These are phyloP conservation scores for Aspergillus novofumigatus DNA, from an alignment of 2,329 filamentous ascomycete species.

Conservation along the genomic window DNA sequence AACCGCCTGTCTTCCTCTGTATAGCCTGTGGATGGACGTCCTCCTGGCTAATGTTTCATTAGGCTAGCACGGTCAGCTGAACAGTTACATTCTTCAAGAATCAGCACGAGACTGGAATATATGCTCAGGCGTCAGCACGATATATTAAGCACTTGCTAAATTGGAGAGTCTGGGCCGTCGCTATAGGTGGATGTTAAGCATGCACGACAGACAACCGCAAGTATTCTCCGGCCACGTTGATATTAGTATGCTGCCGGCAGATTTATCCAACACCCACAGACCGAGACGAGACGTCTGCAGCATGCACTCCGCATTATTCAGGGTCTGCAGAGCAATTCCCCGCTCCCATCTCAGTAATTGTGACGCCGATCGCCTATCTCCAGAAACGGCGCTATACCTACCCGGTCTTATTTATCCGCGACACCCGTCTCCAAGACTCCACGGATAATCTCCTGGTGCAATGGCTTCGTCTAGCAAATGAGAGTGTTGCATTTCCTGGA, in stretches of 20 bases:
- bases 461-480: background rate
- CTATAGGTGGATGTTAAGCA: background rate
- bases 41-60: no score
- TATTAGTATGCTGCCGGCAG: background rate
- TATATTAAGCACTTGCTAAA: no score
- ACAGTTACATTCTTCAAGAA: no score
- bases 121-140: no score
- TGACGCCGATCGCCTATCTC: background rate
- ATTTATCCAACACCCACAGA: background rate
- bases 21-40: no score
- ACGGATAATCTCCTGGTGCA: background rate
- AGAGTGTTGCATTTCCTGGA: background rate
- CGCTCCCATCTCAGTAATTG: background rate
- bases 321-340: background rate
- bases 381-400: background rate
- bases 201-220: background rate
- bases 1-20: no score
- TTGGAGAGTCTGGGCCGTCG: background rate
- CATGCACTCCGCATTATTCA: background rate
- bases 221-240: background rate
- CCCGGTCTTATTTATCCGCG: background rate
- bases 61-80: no score
- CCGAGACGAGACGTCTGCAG: background rate
- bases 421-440: background rate
- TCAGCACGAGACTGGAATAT: no score